Percentiles rank a stretch among this genome's conserved stretches.
Conservation (phyloP, 2,329 filamentous ascomycete species). For the Penicillium sp. region DNA sequence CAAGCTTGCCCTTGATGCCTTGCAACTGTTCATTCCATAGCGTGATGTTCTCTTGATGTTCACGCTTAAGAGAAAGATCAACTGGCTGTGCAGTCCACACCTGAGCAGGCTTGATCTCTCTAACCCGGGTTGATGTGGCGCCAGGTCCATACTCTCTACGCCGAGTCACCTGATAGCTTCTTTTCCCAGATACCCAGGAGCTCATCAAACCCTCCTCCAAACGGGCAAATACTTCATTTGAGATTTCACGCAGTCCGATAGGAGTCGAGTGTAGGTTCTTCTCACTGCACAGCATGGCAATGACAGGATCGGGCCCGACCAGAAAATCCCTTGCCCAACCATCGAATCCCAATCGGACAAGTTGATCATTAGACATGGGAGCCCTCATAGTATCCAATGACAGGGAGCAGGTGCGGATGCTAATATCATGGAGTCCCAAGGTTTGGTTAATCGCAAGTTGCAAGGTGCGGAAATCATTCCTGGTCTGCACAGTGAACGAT, state of each 20-base stretch:
- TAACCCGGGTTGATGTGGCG: conserved; percentile 69
- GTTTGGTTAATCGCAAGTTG: conserved; percentile 63
- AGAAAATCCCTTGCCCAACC: conserved; percentile 78
- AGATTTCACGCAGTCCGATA: conserved; percentile 63
- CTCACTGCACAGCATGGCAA: conserved; percentile 83
- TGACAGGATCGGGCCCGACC: conserved; percentile 75
- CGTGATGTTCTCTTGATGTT: conserved; percentile 55
- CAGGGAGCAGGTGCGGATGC: conserved; percentile 63
- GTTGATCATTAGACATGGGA: conserved; percentile 57
- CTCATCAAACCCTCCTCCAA: conserved; percentile 61
- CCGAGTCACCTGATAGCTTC: conserved; percentile 64
- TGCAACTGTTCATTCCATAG: conserved; percentile 46
- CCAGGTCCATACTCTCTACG: conserved; percentile 77
- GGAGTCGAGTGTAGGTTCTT: conserved; percentile 68
- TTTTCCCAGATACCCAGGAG: conserved; percentile 68
- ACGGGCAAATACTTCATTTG: conserved; percentile 65
- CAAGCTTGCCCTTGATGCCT: conserved; percentile 29
- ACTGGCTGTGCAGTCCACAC: conserved; percentile 78
- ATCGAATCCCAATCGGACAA: conserved; percentile 66
- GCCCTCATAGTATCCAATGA: conserved; percentile 57
- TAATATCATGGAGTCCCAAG: conserved; percentile 68
- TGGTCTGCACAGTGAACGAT: conserved; percentile 72
- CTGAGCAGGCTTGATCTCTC: conserved; percentile 58
- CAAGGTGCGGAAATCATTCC: conserved; percentile 71
- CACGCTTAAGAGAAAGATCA: conserved; percentile 58